Evolutionary conservation across 163 green algal species (phyloP).

Genomic region (Chlorella variabilis): DNA sequence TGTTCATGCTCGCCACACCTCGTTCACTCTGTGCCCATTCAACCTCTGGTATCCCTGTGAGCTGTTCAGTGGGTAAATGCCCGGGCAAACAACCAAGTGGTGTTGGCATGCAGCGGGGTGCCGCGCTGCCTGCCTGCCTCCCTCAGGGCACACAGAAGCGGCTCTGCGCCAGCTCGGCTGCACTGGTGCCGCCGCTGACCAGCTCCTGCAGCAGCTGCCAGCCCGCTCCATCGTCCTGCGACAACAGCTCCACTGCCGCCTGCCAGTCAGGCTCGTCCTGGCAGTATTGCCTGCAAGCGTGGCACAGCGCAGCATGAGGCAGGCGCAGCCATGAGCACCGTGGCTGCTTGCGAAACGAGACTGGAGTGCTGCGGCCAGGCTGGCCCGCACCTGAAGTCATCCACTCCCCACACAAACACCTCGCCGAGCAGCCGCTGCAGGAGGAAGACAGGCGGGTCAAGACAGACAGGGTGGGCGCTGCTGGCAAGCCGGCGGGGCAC

Average conservation of each 20-base stretch:
- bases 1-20: no score
- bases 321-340: no score
- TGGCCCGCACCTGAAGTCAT: constrained; percentile 34
- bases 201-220: constrained; percentile 68
- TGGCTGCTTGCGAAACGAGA: no score
- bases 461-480: not conserved
- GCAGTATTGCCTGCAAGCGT: constrained; percentile 62
- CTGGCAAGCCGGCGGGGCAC: no score
- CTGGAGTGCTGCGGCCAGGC: no score
- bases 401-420: constrained; percentile 58
- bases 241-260: constrained; percentile 60
- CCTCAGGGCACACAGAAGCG: constrained; percentile 22
- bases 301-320: no score
- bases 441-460: not conserved
- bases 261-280: constrained; percentile 48
- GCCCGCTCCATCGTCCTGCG: constrained; percentile 43
- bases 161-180: constrained; percentile 48
- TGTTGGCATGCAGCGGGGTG: no score
- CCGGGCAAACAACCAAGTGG: no score
- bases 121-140: no score
- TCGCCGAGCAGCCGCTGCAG: constrained; percentile 71
- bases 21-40: no score
- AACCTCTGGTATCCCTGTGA: no score
- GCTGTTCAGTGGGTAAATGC: no score
- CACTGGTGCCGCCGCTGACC: constrained; percentile 38